Percentiles rank a stretch among this genome's conserved stretches.
Evolutionary conservation across 129 eudicot genomes (phyloP).

Genomic region (Tagetes erecta): DNA sequence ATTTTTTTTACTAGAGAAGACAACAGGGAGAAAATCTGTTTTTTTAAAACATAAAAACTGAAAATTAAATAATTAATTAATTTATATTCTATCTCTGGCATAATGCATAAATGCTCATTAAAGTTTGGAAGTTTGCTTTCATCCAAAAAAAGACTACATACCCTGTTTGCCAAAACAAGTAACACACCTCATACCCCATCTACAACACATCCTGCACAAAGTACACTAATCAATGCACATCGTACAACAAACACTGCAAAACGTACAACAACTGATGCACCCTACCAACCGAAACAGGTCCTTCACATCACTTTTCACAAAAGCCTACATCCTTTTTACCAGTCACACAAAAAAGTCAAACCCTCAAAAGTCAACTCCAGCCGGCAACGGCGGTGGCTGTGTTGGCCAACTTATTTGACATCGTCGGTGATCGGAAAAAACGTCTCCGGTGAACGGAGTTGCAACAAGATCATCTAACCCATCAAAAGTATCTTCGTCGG

Average conservation of each 20-base stretch:
- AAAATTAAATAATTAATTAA: neutral
- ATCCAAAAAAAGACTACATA: constrained; percentile 19
- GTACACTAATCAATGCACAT: constrained; percentile 15
- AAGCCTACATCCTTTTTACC: constrained; percentile 22
- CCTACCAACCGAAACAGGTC: no score
- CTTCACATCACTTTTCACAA: constrained; percentile 1
- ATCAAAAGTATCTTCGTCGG: constrained; percentile 68
- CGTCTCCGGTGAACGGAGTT: constrained; percentile 32
- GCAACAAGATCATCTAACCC: constrained; percentile 68
- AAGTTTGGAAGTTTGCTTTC: neutral
- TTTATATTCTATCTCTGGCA: neutral
- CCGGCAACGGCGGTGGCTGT: constrained; percentile 62
- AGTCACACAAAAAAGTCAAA: neutral
- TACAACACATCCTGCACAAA: neutral
- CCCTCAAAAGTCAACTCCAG: constrained; percentile 42
- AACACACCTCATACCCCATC: constrained; percentile 7
- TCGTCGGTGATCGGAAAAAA: constrained; percentile 47
- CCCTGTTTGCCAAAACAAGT: constrained; percentile 17
- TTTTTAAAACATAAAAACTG: neutral
- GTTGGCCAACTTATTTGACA: constrained; percentile 31
- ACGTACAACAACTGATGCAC: constrained; percentile 4
- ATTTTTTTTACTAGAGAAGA: no score
- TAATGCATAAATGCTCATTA: neutral
- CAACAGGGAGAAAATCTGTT: neutral
- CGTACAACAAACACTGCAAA: neutral